Evolutionary conservation across 306 rosid genomes (phyloP), one percentile per base, ranked within the genome.

Genomic region (Hippophae rhamnoides): DNA sequence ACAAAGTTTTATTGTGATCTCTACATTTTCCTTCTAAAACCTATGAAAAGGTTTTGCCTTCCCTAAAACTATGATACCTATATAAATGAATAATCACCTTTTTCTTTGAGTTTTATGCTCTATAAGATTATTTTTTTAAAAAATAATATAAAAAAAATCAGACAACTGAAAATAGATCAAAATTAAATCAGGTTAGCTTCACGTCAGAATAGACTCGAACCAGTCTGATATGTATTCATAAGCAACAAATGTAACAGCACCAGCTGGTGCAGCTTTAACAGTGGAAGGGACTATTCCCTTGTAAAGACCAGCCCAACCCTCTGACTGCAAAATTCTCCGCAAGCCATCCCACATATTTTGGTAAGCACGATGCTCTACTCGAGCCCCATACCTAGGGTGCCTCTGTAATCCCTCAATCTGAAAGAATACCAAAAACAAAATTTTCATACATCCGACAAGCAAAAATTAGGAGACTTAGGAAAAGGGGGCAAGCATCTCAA

Each of bases 301-400:
- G 66, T 92, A 87, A 50, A 92, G 84, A 57, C 98, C 98, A 14
- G 95, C 92, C 78, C 78, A 79, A 56, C 98, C 98, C 75, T 92
- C 98, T 9, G 5, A 26, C 63, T 38, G 66, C 56, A 76, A 3
- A 64, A 92, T 92, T 58, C 81, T 72, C 55, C 68, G 57, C 76
- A 92, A 54, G n/a, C 89, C 96, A 13, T 92, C 96, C 0, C 67
- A 47, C 99, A 92, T 84, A 57, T 82, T 92, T 48, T 65, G 72
- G 45, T 92, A 92, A 6, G 95, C 90, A 13, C 41, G 79, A 52
- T 72, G 82, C 78, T 92, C 95, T 5, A 83, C 89, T 54, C 93
- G 77, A 44, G 96, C 93, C 52, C 99, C 95, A n/a, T 88, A 88
- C 67, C 95, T 82, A 0, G 96, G 99, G 69, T 92, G 96, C 68